Evolutionary conservation across 1,284 basidiomycete species (phyloP), one percentile per base, ranked within the genome.

Genomic region (Boletus semigastroideus): DNA sequence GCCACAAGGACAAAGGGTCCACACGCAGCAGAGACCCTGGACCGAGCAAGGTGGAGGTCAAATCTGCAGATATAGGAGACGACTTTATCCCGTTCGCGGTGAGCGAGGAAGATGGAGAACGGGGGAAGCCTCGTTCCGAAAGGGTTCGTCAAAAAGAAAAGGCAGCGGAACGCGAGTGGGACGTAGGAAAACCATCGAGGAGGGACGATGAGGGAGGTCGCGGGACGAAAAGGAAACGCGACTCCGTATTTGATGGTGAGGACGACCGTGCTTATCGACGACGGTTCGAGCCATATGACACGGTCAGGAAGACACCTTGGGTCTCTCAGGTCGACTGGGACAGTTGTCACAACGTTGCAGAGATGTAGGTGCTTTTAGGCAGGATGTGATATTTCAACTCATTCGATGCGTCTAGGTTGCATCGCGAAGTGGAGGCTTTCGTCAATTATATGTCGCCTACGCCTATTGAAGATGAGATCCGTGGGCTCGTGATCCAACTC

Each of bases 401-500:
- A 38, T 50, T 56, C 33, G 40, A 41, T 17, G 4, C 42, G 11
- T 20, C 6, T 38, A 91, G 94, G 78, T 69, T 97, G 48, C 91
- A 94, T 64, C 73, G 76, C 33, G 94, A 98, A 68, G 89, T 95
- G 11, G 78, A 84, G 53, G 89, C 93, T 0, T 98, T 94, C 64
- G 84, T 90, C 17, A 71, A 80, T 3, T 97, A 93, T 78, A 91
- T 98, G 68, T 89, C 90, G 0, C 96, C 96, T 0, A 89, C 92
- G 0, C 78, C 78, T 2, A 77, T 81, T 5, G 96, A 99, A 66
- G 90, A 97, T 65, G 89, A 92, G 63, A 78, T 92, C 8, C 85
- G 95, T 39, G 76, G 83, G 34, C 79, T 92, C 57, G 79, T 92
- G 25, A 87, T 98, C 37, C 72, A 82, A 42, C 77, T 87, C 40